Base-by-base conservation (phyloP, 2,329 filamentous ascomycete genomes). In the Aspergillus sp. region DNA sequence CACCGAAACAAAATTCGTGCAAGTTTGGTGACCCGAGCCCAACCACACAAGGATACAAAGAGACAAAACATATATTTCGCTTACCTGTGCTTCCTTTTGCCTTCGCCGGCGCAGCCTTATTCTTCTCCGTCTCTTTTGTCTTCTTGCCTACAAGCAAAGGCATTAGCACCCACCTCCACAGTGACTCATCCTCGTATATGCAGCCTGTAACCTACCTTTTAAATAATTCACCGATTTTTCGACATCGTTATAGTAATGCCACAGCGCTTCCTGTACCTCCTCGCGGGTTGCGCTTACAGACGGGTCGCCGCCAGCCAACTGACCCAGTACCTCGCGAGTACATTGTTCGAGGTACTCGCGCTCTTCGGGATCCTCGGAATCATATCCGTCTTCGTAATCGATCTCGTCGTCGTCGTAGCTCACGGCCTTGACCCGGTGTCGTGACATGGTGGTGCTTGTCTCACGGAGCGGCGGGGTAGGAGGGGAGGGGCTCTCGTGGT, bases 181-280 rank as follows among this genome's bases (percentile, higher is more conserved):
- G 5, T 35, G 7, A 6, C 11, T 23, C 37, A 15, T 31, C 49
- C 40, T 19, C 2, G 44, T 15, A 49, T 19, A 2, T 41, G 2
- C 45, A 52, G 15, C 40, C 25, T 3, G 21, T 35, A 53, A 57
- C 74, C 65, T 87, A 81, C 87, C 89, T 62, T 87, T 84, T 57
- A 99, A 76, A 70, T 96, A 97, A 56, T 84, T 82, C 39, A 96
- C 88, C 1, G 91, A 87, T 75, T 96, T 96, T 57, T 87, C 89
- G 31, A 96, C 82, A 68, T 99, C 93, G 72, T 93, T 98, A 73
- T 93, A 98, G 75, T 97, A 97, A 75, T 99, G 87, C 91, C 92
- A 98, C 15, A 99, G 76, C 0, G 93, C 85, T 60, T 98, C 93
- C 72, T 96, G 87, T 61, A 97, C 93, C 70, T 96, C 89, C 39